Evolutionary conservation across 441 rosid genomes (phyloP), one percentile per base, ranked within the genome.

Genomic region (Adansonia grandidieri): DNA sequence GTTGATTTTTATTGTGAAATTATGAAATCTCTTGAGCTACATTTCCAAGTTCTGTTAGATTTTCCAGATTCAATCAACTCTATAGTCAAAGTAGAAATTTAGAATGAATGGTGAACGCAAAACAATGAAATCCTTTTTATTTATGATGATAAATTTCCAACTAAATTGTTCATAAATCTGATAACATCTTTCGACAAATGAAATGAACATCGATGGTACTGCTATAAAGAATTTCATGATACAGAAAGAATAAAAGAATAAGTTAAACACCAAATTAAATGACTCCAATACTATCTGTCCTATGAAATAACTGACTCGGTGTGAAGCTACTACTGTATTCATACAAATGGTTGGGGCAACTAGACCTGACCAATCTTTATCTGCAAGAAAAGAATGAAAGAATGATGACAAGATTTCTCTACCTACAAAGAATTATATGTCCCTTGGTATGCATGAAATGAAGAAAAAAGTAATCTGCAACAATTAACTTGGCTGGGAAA

Each of bases 301-400:
- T 75, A 73, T 32, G 20, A 76, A 78, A 70, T 76, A 80, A 81
- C 83, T 85, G 76, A 60, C 78, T 78, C 53, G 20, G 85, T 82
- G 67, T 81, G 82, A 76, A 82, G 77, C 75, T 77, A 71, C 78
- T 69, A 32, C 37, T 32, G 78, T 75, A 57, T 74, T 72, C 76
- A 77, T 73, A 77, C 75, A 71, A 19, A 83, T 70, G 76, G 17
- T 63, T 63, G 45, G 42, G 74, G 64, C 74, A 51, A 51, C 80
- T 80, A 75, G 69, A 70, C 60, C 53, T 62, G 77, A 71, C 71
- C 73, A 83, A 75, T 78, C 78, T 75, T 79, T 86, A 84, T 85
- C 86, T 86, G 89, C 91, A 85, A 82, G 77, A 78, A 89, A 89
- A 86, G 89, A 91, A 88, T 87, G 85, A 91, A 91, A 88, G 87